Evolutionary conservation across 495 filamentous ascomycete genomes (phyloP).

Genomic region (Penicillium chermesinum): DNA sequence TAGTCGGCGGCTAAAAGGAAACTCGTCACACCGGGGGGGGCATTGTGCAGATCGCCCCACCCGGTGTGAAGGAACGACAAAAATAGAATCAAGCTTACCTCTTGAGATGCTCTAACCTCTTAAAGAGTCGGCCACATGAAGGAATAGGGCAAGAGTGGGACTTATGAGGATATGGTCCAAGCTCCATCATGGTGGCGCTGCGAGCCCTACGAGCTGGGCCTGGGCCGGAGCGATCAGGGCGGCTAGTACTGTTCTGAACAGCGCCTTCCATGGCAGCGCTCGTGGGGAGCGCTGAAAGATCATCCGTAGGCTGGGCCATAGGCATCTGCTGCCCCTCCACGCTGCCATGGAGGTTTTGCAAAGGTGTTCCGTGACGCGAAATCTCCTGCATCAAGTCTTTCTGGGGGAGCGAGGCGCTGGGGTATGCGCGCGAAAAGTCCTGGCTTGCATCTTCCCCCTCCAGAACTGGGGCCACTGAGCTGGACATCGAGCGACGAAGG

Average conservation of each 20-base stretch:
- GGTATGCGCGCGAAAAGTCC: slow-evolving; percentile 61
- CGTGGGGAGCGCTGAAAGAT: slow-evolving; percentile 59
- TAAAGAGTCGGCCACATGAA: slow-evolving; percentile 93
- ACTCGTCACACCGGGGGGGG: slow-evolving; percentile 25
- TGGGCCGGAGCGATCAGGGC: slow-evolving; percentile 57
- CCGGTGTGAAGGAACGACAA: slow-evolving; percentile 4
- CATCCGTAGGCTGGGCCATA: slow-evolving; percentile 58
- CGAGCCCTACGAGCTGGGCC: slow-evolving; percentile 83
- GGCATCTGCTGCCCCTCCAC: slow-evolving; percentile 58
- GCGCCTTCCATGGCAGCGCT: slow-evolving; percentile 55
- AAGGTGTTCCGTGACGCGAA: slow-evolving; percentile 82
- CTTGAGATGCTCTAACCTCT: slow-evolving; percentile 98
- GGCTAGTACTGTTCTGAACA: slow-evolving; percentile 54
- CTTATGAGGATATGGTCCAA: slow-evolving; percentile 94
- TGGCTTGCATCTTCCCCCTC: slow-evolving; percentile 70
- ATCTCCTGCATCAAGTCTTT: slow-evolving; percentile 75
- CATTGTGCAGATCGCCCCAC: slow-evolving; percentile 19
- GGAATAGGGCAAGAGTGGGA: slow-evolving; percentile 99
- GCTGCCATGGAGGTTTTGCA: slow-evolving; percentile 74
- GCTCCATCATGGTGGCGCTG: slow-evolving; percentile 93
- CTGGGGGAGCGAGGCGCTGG: slow-evolving; percentile 62
- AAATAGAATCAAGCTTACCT: slow-evolving; percentile 61
- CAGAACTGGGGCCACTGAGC: slow-evolving; percentile 74
- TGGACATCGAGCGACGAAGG: slow-evolving; percentile 84
- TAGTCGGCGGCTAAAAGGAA: slow-evolving; percentile 55